Evolutionary conservation across 257 asterid genomes (phyloP).

Genomic region (Fraxinus anomala): DNA sequence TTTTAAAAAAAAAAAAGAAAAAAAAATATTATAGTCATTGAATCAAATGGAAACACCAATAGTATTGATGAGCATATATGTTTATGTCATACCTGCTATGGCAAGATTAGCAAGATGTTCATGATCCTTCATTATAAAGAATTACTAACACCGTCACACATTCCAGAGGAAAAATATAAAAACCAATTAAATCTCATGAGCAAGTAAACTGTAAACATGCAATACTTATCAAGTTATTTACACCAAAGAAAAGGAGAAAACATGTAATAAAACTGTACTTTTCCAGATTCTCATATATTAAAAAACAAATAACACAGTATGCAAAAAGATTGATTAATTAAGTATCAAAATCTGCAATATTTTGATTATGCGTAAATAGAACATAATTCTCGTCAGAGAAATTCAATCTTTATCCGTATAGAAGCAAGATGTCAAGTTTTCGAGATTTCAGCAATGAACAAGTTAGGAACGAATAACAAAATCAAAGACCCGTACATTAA

Average conservation of each 20-base stretch:
- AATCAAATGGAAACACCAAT: not conserved
- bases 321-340: not conserved
- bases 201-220: not conserved
- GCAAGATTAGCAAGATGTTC: slow-evolving; percentile 50
- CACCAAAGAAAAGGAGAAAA: not conserved
- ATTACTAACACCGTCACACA: not conserved
- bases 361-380: not conserved
- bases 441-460: too few species aligned
- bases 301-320: not conserved
- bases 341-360: not conserved
- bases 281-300: not conserved
- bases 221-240: not conserved
- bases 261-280: not conserved
- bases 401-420: too few species aligned
- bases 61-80: not conserved
- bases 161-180: not conserved
- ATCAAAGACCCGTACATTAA: too few species aligned
- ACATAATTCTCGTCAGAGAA: not conserved
- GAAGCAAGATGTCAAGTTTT: too few species aligned
- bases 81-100: slow-evolving; percentile 33
- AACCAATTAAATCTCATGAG: not conserved
- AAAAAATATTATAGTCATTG: not conserved
- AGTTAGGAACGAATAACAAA: too few species aligned
- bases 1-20: not conserved
- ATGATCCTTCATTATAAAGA: slow-evolving; percentile 32